Evolutionary conservation across 768 basidiomycete species (phyloP), one percentile per base, ranked within the genome.

Genomic region (Hemileccinum rubropunctum): DNA sequence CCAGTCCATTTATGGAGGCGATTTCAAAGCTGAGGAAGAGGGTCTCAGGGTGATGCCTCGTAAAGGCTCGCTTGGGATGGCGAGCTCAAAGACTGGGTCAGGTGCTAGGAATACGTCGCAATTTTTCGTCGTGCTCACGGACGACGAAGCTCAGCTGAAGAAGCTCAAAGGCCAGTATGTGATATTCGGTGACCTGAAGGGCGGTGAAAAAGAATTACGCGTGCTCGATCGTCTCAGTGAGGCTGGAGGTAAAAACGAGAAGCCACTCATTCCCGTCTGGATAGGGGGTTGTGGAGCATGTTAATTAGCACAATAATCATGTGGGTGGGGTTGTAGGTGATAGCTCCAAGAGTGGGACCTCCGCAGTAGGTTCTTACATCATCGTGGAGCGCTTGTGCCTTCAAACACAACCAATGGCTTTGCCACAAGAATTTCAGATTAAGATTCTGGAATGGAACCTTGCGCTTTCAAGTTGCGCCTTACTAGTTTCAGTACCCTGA

Each of bases 161-260:
- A 82, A 76, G 61, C 56, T 80, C 41, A 71, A 69, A n/a, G 76
- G 77, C 35, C 78, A 75, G 57, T 77, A 78, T 51, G 75, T 74
- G 45, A 69, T 71, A 5, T 79, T 76, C 53, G 77, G 73, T 6
- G 58, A 68, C 45, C 53, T 76, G 27, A 64, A 59, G 6, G 69
- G 67, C 51, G 58, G 72, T 38, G 45, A n/a, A 20, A 62, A 62
- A 3, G 71, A 64, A 9, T 58, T 59, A 47, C 66, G 67, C 5
- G 63, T 72, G 0, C 58, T 77, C 26, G 65, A 67, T 17, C 64
- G 59, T 21, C 60, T 76, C 28, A 60, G 68, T 23, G 56, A 58
- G 23, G 66, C 60, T 6, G 74, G 66, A 8, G 61, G 65, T 20
- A 61, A 60, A 9, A 69, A 72, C 32, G 75, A 72, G 13, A 64